Conservation (phyloP, 352 stramenopile genomes). For the Phytophthora rubi region DNA sequence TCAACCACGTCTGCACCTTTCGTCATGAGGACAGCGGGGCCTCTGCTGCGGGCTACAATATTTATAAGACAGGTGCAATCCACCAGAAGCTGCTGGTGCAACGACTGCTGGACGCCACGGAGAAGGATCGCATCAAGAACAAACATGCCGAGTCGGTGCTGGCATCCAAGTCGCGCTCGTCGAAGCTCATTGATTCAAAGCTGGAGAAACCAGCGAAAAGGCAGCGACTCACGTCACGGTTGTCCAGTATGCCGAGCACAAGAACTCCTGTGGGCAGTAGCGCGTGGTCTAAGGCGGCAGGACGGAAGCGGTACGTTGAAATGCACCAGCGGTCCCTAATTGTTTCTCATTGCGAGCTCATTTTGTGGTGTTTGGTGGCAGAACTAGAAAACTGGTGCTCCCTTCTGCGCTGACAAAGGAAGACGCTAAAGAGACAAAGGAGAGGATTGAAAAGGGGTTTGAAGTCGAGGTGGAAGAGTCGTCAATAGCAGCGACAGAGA, state of each 20-base stretch:
- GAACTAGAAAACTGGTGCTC: conserved; percentile 30
- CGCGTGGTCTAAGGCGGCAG: conserved; percentile 21
- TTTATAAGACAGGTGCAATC: conserved; percentile 67
- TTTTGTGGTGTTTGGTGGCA: neutral
- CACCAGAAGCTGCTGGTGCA: conserved; percentile 86
- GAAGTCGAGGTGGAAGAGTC: conserved; percentile 19
- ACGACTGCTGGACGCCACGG: conserved; percentile 71
- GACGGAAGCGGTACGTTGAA: conserved; percentile 31
- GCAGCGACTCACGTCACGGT: conserved; percentile 24
- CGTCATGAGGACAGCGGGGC: conserved; percentile 21
- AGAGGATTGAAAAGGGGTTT: conserved; percentile 49
- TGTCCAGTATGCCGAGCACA: conserved; percentile 13
- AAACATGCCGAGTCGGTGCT: conserved; percentile 76
- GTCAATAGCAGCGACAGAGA: neutral
- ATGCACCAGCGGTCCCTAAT: neutral
- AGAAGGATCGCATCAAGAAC: conserved; percentile 87
- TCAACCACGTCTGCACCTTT: conserved; percentile 76
- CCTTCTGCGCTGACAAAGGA: conserved; percentile 48
- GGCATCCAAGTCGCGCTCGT: conserved; percentile 71
- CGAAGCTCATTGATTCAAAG: conserved; percentile 60
- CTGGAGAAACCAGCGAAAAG: conserved; percentile 25
- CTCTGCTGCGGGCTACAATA: conserved; percentile 42
- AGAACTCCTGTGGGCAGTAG: conserved; percentile 20
- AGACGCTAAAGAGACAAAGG: conserved; percentile 38
- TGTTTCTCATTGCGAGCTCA: conserved; percentile 1